These are phyloP conservation scores for Aspergillus diversus DNA, from an alignment of 495 filamentous ascomycete genomes.

Conservation along the genomic window DNA sequence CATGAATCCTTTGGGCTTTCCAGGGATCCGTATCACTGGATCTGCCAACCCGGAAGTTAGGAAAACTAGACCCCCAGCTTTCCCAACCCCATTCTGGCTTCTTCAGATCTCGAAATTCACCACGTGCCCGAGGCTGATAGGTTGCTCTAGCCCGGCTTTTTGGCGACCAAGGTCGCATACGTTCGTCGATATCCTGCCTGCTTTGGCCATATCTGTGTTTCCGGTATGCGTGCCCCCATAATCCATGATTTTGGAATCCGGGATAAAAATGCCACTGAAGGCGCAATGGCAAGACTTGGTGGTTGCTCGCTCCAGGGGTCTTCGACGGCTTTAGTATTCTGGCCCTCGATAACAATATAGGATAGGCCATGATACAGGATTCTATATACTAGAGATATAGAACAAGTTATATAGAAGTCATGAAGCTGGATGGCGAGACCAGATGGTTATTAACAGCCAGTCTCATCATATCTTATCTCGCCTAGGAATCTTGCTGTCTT, in stretches of 20 bases:
- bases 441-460: not conserved
- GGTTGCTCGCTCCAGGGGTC: not conserved
- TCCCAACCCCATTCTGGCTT: constrained; percentile 16
- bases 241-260: not conserved
- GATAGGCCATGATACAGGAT: not conserved
- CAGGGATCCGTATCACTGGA: constrained; percentile 21
- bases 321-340: not conserved
- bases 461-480: not conserved
- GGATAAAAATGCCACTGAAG: not conserved
- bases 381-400: not conserved
- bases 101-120: constrained; percentile 17
- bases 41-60: constrained; percentile 16
- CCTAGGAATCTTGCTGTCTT: no score
- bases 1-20: constrained; percentile 24
- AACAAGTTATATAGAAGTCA: not conserved
- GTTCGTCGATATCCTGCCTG: constrained; percentile 21
- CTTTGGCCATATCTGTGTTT: constrained; percentile 5
- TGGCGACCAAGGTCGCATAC: constrained; percentile 21
- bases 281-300: not conserved
- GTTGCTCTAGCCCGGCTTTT: constrained; percentile 20
- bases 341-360: not conserved
- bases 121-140: constrained; percentile 12
- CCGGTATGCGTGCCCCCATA: constrained; percentile 11
- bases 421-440: not conserved
- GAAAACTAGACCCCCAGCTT: constrained; percentile 22